Percentiles rank a stretch among this genome's conserved stretches.
These are phyloP conservation scores for Plasmodium gaboni DNA, from an alignment of 169 alveolate genomes.

Conservation along the genomic window DNA sequence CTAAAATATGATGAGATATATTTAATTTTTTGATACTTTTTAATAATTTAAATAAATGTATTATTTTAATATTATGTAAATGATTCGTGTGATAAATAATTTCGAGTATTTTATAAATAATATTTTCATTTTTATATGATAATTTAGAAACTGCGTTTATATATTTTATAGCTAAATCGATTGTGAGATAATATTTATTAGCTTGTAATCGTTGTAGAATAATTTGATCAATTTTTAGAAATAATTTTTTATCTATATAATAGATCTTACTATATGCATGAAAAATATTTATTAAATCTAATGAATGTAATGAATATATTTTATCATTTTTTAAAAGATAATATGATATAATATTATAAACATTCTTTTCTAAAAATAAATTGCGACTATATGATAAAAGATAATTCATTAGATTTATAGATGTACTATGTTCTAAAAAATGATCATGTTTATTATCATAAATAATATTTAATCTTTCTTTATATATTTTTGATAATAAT, in stretches of 20 bases:
- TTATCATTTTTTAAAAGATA: conserved; percentile 11
- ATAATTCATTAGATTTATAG: conserved; percentile 53
- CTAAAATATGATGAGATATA: conserved; percentile 25
- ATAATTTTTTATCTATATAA: conserved; percentile 41
- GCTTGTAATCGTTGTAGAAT: conserved; percentile 20
- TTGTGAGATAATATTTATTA: conserved; percentile 29
- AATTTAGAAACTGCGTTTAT: conserved; percentile 54
- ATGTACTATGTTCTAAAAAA: conserved; percentile 18
- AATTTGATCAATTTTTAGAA: conserved; percentile 41
- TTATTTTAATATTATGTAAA: conserved; percentile 54
- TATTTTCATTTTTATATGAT: conserved; percentile 46
- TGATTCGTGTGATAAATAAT: conserved; percentile 27
- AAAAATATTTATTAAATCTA: conserved; percentile 51
- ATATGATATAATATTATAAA: conserved; percentile 39
- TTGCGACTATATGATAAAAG: conserved; percentile 35
- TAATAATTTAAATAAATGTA: conserved; percentile 54
- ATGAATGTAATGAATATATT: conserved; percentile 20
- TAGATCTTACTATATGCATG: conserved; percentile 73
- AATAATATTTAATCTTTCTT: not conserved
- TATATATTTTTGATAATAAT: conserved; percentile 37
- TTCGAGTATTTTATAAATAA: conserved; percentile 59
- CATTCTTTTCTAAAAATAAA: conserved; percentile 35
- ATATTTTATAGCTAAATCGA: conserved; percentile 61
- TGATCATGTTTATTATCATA: conserved; percentile 1
- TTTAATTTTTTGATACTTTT: conserved; percentile 40